Conservation (phyloP, 192 early-diverging fungal genomes). For the Coemansia reversa region DNA sequence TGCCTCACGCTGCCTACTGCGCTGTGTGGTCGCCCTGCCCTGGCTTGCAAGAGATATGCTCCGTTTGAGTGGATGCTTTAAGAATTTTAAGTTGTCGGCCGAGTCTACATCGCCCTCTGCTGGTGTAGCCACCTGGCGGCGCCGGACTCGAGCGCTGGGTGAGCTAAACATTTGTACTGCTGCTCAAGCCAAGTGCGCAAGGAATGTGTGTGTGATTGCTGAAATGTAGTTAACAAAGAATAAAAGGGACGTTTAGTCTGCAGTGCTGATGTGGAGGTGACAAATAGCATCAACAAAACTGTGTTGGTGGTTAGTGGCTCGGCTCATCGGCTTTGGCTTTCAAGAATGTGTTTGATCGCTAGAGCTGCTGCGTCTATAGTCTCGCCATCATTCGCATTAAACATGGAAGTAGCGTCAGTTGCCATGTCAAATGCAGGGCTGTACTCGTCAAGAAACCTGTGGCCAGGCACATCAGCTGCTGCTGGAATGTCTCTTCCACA, state of each 20-base stretch:
- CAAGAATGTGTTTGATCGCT: not conserved
- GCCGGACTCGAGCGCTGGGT: slow-evolving; percentile 31
- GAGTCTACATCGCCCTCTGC: not conserved
- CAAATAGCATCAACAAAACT: not conserved
- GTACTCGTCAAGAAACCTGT: slow-evolving; percentile 66
- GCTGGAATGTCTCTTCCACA: slow-evolving; percentile 19
- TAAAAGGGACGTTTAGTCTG: not conserved
- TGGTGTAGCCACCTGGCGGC: slow-evolving; percentile 8
- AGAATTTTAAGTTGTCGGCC: not conserved
- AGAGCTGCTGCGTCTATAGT: slow-evolving; percentile 5
- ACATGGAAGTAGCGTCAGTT: slow-evolving; percentile 14
- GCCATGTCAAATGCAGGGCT: slow-evolving; percentile 44
- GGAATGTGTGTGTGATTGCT: not conserved
- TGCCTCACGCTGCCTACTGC: not conserved
- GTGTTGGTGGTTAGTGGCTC: not conserved
- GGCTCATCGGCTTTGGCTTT: slow-evolving; percentile 1
- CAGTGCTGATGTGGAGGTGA: not conserved
- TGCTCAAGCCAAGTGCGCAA: not conserved
- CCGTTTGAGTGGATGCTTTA: slow-evolving; percentile 7
- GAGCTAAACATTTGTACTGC: slow-evolving; percentile 27
- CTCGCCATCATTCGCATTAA: slow-evolving; percentile 27
- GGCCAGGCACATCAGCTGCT: slow-evolving; percentile 60
- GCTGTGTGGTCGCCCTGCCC: not conserved
- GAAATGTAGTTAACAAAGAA: slow-evolving; percentile 1
- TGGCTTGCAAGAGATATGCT: not conserved